A percentile compares a stretch with the other conserved stretches of the same genome.
These are phyloP conservation scores for Trichocomaceae sp. DNA, from an alignment of 2,329 filamentous ascomycete genomes.

Conservation along the genomic window DNA sequence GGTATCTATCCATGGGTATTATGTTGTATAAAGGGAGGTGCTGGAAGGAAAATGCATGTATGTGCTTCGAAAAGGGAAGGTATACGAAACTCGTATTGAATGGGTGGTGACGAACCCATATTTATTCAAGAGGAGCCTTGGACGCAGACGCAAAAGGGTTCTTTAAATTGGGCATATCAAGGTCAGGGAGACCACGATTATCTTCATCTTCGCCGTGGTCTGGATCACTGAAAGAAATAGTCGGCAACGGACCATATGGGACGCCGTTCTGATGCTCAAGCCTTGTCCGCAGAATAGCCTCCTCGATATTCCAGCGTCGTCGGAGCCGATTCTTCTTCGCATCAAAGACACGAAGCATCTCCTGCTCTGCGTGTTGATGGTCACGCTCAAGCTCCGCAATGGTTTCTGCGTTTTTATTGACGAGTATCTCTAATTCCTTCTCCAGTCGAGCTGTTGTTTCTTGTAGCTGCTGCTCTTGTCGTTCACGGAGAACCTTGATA, in stretches of 20 bases:
- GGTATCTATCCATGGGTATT: slow-evolving; percentile 8
- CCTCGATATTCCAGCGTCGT: slow-evolving; percentile 38
- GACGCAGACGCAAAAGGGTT: slow-evolving; percentile 23
- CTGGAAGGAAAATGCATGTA: background rate
- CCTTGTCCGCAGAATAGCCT: slow-evolving; percentile 35
- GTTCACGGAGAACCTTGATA: slow-evolving; percentile 43
- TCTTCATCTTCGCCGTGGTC: slow-evolving; percentile 3
- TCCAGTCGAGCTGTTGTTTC: slow-evolving; percentile 36
- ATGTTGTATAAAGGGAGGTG: background rate
- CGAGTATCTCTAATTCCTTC: slow-evolving; percentile 30
- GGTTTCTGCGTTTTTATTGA: slow-evolving; percentile 26
- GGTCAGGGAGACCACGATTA: background rate
- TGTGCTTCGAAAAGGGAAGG: slow-evolving; percentile 8
- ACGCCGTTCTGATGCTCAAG: slow-evolving; percentile 32
- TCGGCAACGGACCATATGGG: slow-evolving; percentile 34
- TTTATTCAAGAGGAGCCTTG: background rate
- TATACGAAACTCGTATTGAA: background rate
- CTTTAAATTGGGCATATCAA: slow-evolving; percentile 26
- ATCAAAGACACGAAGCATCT: slow-evolving; percentile 27
- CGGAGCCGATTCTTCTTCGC: slow-evolving; percentile 29
- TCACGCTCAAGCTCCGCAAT: slow-evolving; percentile 30
- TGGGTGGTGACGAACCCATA: background rate
- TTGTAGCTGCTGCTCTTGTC: slow-evolving; percentile 37
- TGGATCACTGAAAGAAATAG: slow-evolving; percentile 27
- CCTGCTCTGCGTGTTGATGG: slow-evolving; percentile 29